Percentiles rank a stretch among this genome's conserved stretches.
phyloP scores from a whole-genome alignment of 495 filamentous ascomycete genomes.

The Podospora comata region DNA sequence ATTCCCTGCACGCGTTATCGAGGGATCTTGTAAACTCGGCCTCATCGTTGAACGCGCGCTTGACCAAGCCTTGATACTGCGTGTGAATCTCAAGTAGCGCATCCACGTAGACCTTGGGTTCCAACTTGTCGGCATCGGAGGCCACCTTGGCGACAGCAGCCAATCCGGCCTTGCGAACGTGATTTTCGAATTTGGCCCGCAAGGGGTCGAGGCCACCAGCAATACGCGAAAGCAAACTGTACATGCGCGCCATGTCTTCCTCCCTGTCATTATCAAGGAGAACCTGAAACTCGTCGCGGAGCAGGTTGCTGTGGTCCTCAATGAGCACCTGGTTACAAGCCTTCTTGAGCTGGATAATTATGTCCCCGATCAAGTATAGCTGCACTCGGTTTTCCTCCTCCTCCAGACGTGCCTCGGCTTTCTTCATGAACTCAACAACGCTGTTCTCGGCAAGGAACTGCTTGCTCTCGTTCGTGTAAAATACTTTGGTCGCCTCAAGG shows the following conservation, averaged over 20 bases:
- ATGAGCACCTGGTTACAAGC: slow-evolving; percentile 87
- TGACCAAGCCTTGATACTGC: slow-evolving; percentile 85
- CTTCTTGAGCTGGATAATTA: slow-evolving; percentile 76
- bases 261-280: slow-evolving; percentile 93
- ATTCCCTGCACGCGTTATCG: slow-evolving; percentile 96
- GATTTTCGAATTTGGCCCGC: slow-evolving; percentile 81
- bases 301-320: slow-evolving; percentile 72
- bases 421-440: slow-evolving; percentile 99
- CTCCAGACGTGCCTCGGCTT: slow-evolving; percentile 84
- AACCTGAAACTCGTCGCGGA: slow-evolving; percentile 93
- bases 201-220: slow-evolving; percentile 90
- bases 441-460: slow-evolving; percentile 95
- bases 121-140: slow-evolving; percentile 81
- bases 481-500: slow-evolving; percentile 74
- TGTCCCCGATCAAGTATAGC: slow-evolving; percentile 88
- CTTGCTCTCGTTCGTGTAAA: slow-evolving; percentile 90
- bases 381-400: slow-evolving; percentile 95
- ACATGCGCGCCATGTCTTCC: slow-evolving; percentile 96
- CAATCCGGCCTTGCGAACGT: slow-evolving; percentile 85
- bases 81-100: slow-evolving; percentile 91
- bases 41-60: slow-evolving; percentile 89
- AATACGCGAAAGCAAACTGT: slow-evolving; percentile 84
- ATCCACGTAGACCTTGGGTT: slow-evolving; percentile 95
- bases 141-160: slow-evolving; percentile 89
- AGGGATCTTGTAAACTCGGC: slow-evolving; percentile 95